phyloP scores from a whole-genome alignment of 768 basidiomycete species.

The Paxillus involutus region DNA sequence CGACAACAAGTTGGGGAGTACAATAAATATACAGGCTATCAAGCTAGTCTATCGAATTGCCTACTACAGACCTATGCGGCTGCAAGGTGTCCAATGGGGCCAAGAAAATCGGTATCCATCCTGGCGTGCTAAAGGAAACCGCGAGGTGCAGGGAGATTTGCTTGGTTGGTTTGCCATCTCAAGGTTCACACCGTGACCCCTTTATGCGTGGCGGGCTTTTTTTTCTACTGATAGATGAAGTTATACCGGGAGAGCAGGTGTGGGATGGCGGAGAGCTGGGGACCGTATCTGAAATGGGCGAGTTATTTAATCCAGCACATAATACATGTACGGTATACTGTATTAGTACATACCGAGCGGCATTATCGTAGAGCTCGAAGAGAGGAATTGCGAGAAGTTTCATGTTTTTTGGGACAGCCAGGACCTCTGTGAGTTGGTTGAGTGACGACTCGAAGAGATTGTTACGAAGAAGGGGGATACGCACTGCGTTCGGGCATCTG shows the following conservation, averaged over 20 bases:
- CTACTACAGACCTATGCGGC: not conserved
- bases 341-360: constrained; percentile 60
- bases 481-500: constrained; percentile 93
- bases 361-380: constrained; percentile 97
- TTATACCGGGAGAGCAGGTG: constrained; percentile 87
- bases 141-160: not conserved
- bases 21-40: constrained; percentile 7
- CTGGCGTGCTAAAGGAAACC: not conserved
- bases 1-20: constrained; percentile 2
- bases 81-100: not conserved
- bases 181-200: not conserved
- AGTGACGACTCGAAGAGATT: not conserved
- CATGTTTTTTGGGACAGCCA: constrained; percentile 98
- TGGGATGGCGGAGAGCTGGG: constrained; percentile 92
- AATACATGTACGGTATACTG: not conserved
- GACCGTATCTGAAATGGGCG: constrained; percentile 65
- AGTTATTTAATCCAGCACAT: not conserved
- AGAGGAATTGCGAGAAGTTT: constrained; percentile 95
- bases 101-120: not conserved
- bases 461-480: constrained; percentile 27
- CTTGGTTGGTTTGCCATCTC: not conserved
- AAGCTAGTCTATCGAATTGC: not conserved
- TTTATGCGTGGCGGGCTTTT: not conserved
- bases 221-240: constrained; percentile 68
- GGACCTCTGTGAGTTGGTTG: constrained; percentile 61